These are phyloP conservation scores for Aspergillus cejpii DNA, from an alignment of 2,329 filamentous ascomycete species.

Conservation along the genomic window DNA sequence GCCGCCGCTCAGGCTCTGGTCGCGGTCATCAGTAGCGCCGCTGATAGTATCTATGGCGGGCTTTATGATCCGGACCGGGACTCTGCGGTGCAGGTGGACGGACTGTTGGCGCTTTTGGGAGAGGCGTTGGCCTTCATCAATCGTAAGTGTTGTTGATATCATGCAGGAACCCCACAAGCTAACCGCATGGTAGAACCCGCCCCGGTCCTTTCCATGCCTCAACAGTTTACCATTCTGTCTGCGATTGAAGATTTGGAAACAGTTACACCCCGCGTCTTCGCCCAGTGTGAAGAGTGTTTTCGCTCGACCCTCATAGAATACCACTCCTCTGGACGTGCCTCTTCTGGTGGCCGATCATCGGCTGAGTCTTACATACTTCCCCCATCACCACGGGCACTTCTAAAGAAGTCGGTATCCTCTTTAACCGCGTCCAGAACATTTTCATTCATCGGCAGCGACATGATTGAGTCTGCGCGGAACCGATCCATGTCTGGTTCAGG, in stretches of 20 bases:
- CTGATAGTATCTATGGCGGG: constrained; percentile 85
- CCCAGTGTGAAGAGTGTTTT: constrained; percentile 71
- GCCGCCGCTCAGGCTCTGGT: constrained; percentile 68
- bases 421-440: constrained; percentile 55
- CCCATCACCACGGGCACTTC: constrained; percentile 57
- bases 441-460: constrained; percentile 65
- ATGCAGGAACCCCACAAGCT: constrained; percentile 8
- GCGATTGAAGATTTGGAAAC: constrained; percentile 75
- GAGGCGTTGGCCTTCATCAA: constrained; percentile 74
- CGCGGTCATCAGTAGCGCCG: constrained; percentile 77
- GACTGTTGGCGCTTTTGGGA: constrained; percentile 72
- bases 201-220: constrained; percentile 58
- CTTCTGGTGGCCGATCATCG: constrained; percentile 7
- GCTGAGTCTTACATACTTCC: constrained; percentile 22
- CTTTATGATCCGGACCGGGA: constrained; percentile 75
- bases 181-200: constrained; percentile 42
- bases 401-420: constrained; percentile 56
- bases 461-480: constrained; percentile 49
- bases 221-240: constrained; percentile 68
- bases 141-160: constrained; percentile 33
- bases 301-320: constrained; percentile 65
- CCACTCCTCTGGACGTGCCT: constrained; percentile 47
- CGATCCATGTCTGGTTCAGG: constrained; percentile 31
- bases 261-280: constrained; percentile 64
- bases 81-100: constrained; percentile 81